Percentiles rank a stretch among this genome's conserved stretches.
phyloP scores from a whole-genome alignment of 2,329 filamentous ascomycete genomes.

The Diaporthe citrichinensis region DNA sequence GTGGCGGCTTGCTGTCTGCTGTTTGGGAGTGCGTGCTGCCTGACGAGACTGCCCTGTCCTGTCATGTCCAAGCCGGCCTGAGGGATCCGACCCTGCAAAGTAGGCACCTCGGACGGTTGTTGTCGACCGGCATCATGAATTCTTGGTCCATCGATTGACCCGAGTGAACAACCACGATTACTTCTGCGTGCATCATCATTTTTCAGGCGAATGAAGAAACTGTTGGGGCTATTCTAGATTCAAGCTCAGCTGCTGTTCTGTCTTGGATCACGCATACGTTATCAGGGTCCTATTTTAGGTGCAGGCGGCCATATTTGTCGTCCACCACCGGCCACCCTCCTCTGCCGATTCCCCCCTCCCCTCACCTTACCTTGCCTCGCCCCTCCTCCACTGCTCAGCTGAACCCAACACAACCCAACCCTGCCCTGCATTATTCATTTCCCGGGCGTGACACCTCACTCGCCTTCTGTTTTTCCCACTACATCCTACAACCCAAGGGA shows the following conservation, averaged over 20 bases:
- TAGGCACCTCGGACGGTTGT: background rate
- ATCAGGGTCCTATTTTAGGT: constrained; percentile 39
- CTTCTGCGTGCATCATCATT: background rate
- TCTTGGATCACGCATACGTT: constrained; percentile 36
- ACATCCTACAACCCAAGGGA: background rate
- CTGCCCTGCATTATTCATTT: constrained; percentile 28
- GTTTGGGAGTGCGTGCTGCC: background rate
- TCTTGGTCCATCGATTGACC: background rate
- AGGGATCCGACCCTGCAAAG: constrained; percentile 2
- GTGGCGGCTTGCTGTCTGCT: constrained; percentile 6
- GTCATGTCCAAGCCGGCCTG: constrained; percentile 11
- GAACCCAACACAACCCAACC: constrained; percentile 14
- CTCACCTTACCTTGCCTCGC: background rate
- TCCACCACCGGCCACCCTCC: constrained; percentile 23
- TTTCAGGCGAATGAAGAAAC: background rate
- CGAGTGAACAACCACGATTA: background rate
- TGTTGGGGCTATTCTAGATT: constrained; percentile 14
- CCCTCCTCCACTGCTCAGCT: constrained; percentile 30
- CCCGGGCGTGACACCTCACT: constrained; percentile 30
- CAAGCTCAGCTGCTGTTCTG: background rate
- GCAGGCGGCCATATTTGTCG: constrained; percentile 28
- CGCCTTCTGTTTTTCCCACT: constrained; percentile 19
- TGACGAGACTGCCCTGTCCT: constrained; percentile 6
- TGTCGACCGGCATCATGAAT: background rate
- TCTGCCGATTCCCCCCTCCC: background rate